phyloP scores from a whole-genome alignment of 2,329 filamentous ascomycete species.

The Claviceps pusilla region DNA sequence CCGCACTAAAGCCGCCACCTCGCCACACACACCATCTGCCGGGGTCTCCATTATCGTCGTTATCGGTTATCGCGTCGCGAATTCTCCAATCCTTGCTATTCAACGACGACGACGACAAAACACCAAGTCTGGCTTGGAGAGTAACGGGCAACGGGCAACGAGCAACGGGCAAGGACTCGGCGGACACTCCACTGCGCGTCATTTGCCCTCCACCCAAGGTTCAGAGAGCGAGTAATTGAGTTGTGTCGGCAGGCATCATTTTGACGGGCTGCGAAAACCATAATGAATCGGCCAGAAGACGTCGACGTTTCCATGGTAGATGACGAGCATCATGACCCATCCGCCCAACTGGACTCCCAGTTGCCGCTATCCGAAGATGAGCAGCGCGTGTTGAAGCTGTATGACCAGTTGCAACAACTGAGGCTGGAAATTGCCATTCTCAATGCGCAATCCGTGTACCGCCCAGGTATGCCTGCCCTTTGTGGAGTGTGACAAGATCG shows the following conservation, averaged over 20 bases:
- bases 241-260: background rate
- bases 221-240: background rate
- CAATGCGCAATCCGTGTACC: constrained; percentile 28
- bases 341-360: constrained; percentile 19
- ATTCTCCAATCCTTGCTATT: background rate
- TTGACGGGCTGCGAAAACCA: no score
- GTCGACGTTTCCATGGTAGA: constrained; percentile 17
- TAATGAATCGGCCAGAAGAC: constrained; percentile 8
- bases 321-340: constrained; percentile 3
- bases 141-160: background rate
- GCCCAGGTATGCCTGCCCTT: constrained; percentile 16
- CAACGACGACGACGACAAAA: background rate
- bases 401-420: constrained; percentile 56
- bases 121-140: background rate
- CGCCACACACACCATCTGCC: background rate
- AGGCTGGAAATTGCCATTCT: constrained; percentile 58
- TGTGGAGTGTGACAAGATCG: background rate
- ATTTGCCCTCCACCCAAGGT: background rate
- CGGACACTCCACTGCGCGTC: no score
- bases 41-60: background rate
- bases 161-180: no score
- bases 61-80: background rate
- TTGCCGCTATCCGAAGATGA: constrained; percentile 52
- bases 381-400: constrained; percentile 49
- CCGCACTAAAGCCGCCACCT: background rate